These are phyloP conservation scores for Globisporangium acanthophoron DNA, from an alignment of 352 stramenopile genomes.

Conservation along the genomic window DNA sequence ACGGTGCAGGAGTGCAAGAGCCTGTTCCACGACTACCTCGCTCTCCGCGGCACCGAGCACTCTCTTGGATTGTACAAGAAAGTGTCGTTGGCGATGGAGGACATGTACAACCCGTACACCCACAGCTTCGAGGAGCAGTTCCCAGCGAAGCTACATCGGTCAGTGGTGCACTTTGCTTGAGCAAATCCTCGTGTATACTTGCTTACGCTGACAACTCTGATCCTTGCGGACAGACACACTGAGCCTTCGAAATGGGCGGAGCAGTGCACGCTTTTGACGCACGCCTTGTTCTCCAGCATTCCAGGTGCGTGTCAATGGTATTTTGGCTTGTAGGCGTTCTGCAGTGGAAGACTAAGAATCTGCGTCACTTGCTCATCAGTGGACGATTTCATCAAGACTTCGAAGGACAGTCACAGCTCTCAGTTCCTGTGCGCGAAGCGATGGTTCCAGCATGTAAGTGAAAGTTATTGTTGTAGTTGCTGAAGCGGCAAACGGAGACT, in stretches of 20 bases:
- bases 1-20: slow-evolving; percentile 45
- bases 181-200: too few species aligned
- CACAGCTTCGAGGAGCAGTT: slow-evolving; percentile 16
- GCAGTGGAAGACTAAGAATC: neutral
- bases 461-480: neutral
- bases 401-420: slow-evolving; percentile 43
- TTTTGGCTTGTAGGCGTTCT: neutral
- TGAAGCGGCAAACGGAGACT: neutral
- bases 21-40: slow-evolving; percentile 52
- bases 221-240: slow-evolving; percentile 27
- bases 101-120: slow-evolving; percentile 20
- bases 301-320: slow-evolving; percentile 29
- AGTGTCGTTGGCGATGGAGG: slow-evolving; percentile 18
- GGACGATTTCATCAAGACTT: slow-evolving; percentile 60
- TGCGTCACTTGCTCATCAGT: slow-evolving; percentile 23
- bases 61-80: slow-evolving; percentile 14
- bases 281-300: slow-evolving; percentile 77
- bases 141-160: slow-evolving; percentile 17
- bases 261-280: slow-evolving; percentile 75
- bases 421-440: slow-evolving; percentile 64
- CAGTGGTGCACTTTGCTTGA: neutral
- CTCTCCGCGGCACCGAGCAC: slow-evolving; percentile 17
- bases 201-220: neutral
- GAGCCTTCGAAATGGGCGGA: slow-evolving; percentile 58
- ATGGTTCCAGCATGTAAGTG: slow-evolving; percentile 83